Evolutionary conservation across 345 rosid species (phyloP).

Genomic region (Rhodamnia argentea): DNA sequence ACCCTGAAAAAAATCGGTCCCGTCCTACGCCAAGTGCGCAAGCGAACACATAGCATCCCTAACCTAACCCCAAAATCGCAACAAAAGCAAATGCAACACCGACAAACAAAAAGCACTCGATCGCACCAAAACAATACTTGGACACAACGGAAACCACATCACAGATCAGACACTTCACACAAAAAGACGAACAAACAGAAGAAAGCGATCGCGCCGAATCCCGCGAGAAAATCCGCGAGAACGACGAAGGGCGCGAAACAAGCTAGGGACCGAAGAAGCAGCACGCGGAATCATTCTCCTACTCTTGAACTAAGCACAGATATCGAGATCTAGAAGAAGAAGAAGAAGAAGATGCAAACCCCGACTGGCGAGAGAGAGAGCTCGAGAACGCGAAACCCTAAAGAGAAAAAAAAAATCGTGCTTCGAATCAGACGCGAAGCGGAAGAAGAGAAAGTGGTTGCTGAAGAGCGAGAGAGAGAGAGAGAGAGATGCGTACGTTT

Average conservation of each 20-base stretch:
- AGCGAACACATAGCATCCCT: background rate
- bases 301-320: background rate
- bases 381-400: background rate
- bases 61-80: background rate
- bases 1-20: background rate
- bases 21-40: background rate
- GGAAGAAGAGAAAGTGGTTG: background rate
- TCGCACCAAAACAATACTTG: background rate
- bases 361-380: background rate
- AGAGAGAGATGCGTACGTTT: background rate
- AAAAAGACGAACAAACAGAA: background rate
- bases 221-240: background rate
- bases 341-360: background rate
- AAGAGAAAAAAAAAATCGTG: no score
- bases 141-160: background rate
- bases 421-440: background rate
- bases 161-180: background rate
- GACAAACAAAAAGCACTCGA: background rate
- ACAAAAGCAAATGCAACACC: background rate
- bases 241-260: background rate
- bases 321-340: background rate
- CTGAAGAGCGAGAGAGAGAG: slow-evolving; percentile 3
- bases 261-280: background rate
- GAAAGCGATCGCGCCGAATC: background rate
- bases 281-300: background rate